Conservation (phyloP, 2,329 filamentous ascomycete species). For the Ophiostoma populinum region DNA sequence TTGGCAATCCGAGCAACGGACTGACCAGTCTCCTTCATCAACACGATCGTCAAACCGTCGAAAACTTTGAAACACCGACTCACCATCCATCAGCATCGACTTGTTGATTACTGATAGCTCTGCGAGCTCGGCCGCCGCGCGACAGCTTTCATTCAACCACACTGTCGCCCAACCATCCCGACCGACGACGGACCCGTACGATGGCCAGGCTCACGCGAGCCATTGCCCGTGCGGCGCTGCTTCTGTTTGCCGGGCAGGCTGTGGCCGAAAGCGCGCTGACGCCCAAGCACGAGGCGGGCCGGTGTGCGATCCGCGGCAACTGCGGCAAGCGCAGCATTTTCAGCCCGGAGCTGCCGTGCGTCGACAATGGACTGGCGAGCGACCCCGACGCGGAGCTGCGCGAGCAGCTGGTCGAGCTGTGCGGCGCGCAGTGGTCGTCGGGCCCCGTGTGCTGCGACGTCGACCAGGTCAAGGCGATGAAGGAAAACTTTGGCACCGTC, state of each 20-base stretch:
- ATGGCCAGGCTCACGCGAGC: constrained; percentile 23
- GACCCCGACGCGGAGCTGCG: constrained; percentile 56
- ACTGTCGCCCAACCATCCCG: too few species aligned
- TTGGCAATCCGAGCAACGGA: too few species aligned
- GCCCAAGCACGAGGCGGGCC: constrained; percentile 63
- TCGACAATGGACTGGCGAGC: constrained; percentile 71
- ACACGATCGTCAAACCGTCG: too few species aligned
- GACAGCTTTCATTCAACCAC: too few species aligned
- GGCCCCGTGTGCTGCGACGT: constrained; percentile 71
- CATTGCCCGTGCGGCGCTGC: constrained; percentile 14
- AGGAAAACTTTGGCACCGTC: constrained; percentile 70
- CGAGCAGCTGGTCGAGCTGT: constrained; percentile 66
- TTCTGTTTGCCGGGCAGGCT: constrained; percentile 18
- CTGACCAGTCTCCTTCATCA: too few species aligned
- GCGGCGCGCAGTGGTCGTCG: constrained; percentile 71
- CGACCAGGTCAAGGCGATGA: constrained; percentile 67
- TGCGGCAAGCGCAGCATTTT: constrained; percentile 88
- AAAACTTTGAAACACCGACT: too few species aligned
- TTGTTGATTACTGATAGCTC: too few species aligned
- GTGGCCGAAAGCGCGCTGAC: constrained; percentile 22
- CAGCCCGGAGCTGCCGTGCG: constrained; percentile 74
- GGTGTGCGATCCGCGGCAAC: constrained; percentile 79
- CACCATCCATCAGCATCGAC: too few species aligned
- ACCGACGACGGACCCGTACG: neutral
- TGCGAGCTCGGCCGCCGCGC: too few species aligned